phyloP scores from a whole-genome alignment of 352 stramenopile genomes.

The Phytophthora citricola region DNA sequence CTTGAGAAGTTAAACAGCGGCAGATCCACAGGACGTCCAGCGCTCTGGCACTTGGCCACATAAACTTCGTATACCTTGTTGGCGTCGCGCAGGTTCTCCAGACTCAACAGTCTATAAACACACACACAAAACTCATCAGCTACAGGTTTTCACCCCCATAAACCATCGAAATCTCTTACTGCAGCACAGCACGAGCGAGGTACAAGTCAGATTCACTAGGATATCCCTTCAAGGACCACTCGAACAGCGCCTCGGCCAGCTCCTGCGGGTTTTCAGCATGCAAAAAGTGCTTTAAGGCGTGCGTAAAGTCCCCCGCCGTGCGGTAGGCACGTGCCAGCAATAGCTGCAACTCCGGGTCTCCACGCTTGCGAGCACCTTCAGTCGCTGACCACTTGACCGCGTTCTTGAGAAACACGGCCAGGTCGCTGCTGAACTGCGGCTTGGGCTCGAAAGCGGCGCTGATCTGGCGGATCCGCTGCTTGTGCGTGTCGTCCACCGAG shows the following conservation, averaged over 20 bases:
- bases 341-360: conserved; percentile 80
- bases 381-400: conserved; percentile 85
- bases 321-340: conserved; percentile 66
- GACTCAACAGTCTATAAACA: conserved; percentile 62
- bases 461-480: conserved; percentile 74
- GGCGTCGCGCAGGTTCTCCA: conserved; percentile 89
- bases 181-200: conserved; percentile 73
- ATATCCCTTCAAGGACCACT: conserved; percentile 81
- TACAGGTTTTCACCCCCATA: background rate
- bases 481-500: conserved; percentile 72
- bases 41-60: conserved; percentile 53
- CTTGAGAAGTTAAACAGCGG: conserved; percentile 86
- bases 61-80: conserved; percentile 83
- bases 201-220: conserved; percentile 85
- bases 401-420: conserved; percentile 76
- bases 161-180: conserved; percentile 50
- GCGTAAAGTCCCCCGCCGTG: conserved; percentile 60
- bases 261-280: conserved; percentile 77
- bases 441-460: conserved; percentile 65
- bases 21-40: conserved; percentile 56
- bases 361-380: conserved; percentile 75
- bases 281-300: conserved; percentile 82
- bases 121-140: conserved; percentile 15
- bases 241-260: conserved; percentile 72
- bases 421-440: conserved; percentile 72